These are phyloP conservation scores for Marchantia polymorpha DNA, from an alignment of 225 moss, liverwort and hornwort genomes.

Conservation along the genomic window DNA sequence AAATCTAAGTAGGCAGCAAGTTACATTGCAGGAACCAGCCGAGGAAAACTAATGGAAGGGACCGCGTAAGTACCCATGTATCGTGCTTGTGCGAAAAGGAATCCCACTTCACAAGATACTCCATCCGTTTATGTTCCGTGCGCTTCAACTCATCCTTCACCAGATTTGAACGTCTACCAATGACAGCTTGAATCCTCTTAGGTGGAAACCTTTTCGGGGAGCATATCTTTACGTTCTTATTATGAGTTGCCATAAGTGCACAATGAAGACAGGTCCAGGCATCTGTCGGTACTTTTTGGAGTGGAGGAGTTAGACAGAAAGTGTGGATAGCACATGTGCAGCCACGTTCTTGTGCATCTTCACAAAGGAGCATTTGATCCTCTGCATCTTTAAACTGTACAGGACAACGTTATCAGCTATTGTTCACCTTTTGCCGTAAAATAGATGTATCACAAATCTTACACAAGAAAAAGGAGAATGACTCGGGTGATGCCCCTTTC, in stretches of 20 bases:
- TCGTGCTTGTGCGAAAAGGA: conserved; percentile 77
- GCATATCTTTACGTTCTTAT: conserved; percentile 34
- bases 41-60: no score
- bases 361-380: conserved; percentile 76
- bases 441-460: no score
- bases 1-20: no score
- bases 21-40: no score
- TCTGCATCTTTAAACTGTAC: conserved; percentile 79
- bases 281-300: conserved; percentile 68
- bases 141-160: conserved; percentile 36
- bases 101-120: conserved; percentile 84
- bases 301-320: conserved; percentile 75
- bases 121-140: conserved; percentile 33
- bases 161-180: conserved; percentile 60
- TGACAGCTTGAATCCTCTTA: conserved; percentile 53
- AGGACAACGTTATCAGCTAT: neutral
- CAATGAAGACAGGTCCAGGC: conserved; percentile 85
- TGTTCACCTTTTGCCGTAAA: neutral
- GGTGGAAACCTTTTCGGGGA: conserved; percentile 37
- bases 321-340: conserved; percentile 78
- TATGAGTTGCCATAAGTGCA: conserved; percentile 28
- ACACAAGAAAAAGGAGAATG: no score
- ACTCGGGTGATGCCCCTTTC: neutral
- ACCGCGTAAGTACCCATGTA: conserved; percentile 57
- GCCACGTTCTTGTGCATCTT: conserved; percentile 38